Evolutionary conservation across 2,329 filamentous ascomycete species (phyloP).

Genomic region (Ceratocystiopsis minuta): DNA sequence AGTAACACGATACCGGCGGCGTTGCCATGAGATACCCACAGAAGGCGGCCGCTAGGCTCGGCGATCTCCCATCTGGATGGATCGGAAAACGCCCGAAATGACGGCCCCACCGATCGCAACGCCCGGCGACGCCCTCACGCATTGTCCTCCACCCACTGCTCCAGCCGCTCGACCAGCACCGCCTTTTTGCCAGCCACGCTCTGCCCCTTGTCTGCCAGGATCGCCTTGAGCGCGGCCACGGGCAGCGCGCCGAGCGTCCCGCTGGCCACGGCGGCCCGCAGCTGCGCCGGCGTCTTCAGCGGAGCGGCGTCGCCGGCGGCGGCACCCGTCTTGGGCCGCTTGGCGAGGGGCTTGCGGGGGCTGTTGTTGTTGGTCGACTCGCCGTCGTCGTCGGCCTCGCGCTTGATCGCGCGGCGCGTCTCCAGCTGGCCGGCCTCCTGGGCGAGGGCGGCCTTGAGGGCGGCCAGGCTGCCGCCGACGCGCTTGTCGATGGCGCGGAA

Average conservation of each 20-base stretch:
- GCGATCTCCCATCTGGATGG: too few species aligned
- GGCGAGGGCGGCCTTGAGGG: slow-evolving; percentile 57
- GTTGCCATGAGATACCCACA: too few species aligned
- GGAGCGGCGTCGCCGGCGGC: slow-evolving; percentile 11
- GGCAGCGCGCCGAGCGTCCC: slow-evolving; percentile 35
- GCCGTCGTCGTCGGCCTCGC: slow-evolving; percentile 29
- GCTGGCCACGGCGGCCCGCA: slow-evolving; percentile 28
- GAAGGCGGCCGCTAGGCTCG: too few species aligned
- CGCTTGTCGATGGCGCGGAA: slow-evolving; percentile 81
- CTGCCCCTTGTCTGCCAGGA: slow-evolving; percentile 28
- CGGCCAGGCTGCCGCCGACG: slow-evolving; percentile 57
- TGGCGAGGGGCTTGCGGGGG: slow-evolving; percentile 19
- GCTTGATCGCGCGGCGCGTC: slow-evolving; percentile 28
- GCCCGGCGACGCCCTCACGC: background rate
- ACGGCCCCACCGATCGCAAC: too few species aligned
- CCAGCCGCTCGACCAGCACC: slow-evolving; percentile 35
- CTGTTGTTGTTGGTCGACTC: slow-evolving; percentile 11
- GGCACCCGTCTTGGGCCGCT: slow-evolving; percentile 32
- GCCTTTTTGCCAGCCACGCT: slow-evolving; percentile 33
- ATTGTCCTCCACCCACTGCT: slow-evolving; percentile 32
- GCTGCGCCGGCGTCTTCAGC: slow-evolving; percentile 18
- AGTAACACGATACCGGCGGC: too few species aligned
- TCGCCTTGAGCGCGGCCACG: slow-evolving; percentile 32
- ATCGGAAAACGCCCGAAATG: too few species aligned
- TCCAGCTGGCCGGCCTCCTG: slow-evolving; percentile 26